Base-by-base conservation (phyloP, 163 green algal genomes). In the Coccomyxa subellipsoidea region DNA sequence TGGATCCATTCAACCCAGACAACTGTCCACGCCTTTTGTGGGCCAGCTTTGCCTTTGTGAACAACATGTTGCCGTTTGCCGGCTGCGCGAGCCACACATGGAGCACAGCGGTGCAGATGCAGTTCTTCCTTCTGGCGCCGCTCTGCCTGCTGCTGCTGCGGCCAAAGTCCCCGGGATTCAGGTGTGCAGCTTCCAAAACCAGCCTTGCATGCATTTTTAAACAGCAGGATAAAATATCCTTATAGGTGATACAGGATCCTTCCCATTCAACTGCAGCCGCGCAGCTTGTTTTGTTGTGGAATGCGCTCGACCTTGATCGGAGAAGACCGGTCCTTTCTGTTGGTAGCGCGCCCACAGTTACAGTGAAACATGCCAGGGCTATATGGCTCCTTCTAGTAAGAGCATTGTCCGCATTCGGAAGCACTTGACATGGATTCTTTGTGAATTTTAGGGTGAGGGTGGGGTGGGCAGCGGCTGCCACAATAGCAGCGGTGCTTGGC, bases 11-110 rank as follows among this genome's bases (percentile, higher is more conserved):
- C n/a, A 73, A 73, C 32, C 66, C 66, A 10, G 66, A 8, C 27
- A 73, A 34, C n/a, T 73, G 66, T 23, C 66, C 66, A 23, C 66
- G 66, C 66, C 66, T 73, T 73, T 23, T 73, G 29, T 73, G 66
- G 66, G 66, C 66, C 27, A 73, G 29, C 66, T 73, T 73, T 34
- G 27, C n/a, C 15, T 73, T 73, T 34, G 66, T 73, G 29, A 73
- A 73, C n/a, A 73, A 73, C n/a, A 36, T 32, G 29, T 12, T 73
- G 8, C 66, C 66, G 8, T 73, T 36, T 73, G 66, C 66, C n/a
- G 66, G 66, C n/a, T 73, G 66, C n/a, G 66, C n/a, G 18, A 73
- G 66, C 66, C n/a, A 73, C n/a, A 73, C 66, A 27, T 73, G 66
- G 66, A 73, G 66, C 66, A 73, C n/a, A 8, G 66, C 66, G 1